phyloP scores from a whole-genome alignment of 164 flowering plant species.

The Berberis thunbergii region DNA sequence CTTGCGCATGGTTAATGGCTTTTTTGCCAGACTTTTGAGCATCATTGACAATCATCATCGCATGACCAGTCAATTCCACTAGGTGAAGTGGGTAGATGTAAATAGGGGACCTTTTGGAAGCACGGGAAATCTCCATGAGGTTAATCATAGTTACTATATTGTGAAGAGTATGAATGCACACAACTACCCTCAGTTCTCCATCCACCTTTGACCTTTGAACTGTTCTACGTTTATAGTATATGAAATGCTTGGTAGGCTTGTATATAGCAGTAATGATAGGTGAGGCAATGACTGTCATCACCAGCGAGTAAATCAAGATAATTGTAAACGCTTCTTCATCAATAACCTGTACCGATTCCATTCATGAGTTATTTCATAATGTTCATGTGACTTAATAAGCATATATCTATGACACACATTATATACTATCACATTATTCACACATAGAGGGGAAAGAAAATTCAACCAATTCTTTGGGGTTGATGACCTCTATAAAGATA shows the following conservation, averaged over 20 bases:
- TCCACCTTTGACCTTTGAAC: constrained; percentile 13
- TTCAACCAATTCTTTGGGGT: neutral
- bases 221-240: constrained; percentile 16
- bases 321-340: constrained; percentile 11
- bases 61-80: constrained; percentile 22
- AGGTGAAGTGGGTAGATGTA: constrained; percentile 17
- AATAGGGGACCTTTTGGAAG: constrained; percentile 18
- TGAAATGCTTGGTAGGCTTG: constrained; percentile 10
- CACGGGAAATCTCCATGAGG: constrained; percentile 18
- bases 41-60: constrained; percentile 20
- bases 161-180: constrained; percentile 20
- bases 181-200: constrained; percentile 13
- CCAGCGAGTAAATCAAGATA: constrained; percentile 12
- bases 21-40: constrained; percentile 1
- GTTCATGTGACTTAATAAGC: neutral
- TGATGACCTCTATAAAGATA: no score
- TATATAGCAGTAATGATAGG: constrained; percentile 9
- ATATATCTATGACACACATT: neutral
- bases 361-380: neutral
- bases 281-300: constrained; percentile 11
- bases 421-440: no score
- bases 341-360: constrained; percentile 11
- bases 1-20: constrained; percentile 12
- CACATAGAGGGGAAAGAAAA: neutral
- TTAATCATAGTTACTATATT: constrained; percentile 21